These are phyloP conservation scores for Prunella vulgaris DNA, from an alignment of 257 asterid genomes.

Conservation along the genomic window DNA sequence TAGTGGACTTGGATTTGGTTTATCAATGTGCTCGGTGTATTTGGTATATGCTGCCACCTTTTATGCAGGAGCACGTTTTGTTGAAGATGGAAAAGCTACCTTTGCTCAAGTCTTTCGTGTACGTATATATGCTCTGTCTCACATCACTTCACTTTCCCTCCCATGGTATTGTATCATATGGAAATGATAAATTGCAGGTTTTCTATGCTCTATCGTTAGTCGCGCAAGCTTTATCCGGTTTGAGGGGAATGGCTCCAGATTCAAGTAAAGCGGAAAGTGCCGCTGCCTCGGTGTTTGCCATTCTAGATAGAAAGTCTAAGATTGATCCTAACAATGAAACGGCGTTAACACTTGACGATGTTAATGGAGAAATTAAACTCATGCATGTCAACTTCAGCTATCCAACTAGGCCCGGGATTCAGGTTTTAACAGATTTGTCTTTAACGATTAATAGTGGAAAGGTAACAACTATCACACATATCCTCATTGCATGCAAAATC, in stretches of 20 bases:
- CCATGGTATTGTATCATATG: background rate
- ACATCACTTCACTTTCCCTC: background rate
- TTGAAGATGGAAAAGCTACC: slow-evolving; percentile 46
- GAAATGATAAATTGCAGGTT: slow-evolving; percentile 34
- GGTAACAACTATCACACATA: slow-evolving; percentile 28
- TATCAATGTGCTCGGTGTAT: slow-evolving; percentile 33
- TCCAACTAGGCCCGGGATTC: slow-evolving; percentile 57
- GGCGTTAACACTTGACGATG: slow-evolving; percentile 44
- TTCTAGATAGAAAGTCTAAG: slow-evolving; percentile 51
- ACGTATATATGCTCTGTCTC: slow-evolving; percentile 5
- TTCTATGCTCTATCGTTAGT: slow-evolving; percentile 60
- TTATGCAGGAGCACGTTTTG: slow-evolving; percentile 57
- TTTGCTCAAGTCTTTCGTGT: slow-evolving; percentile 54
- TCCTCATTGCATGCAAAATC: no score
- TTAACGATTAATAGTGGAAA: slow-evolving; percentile 44
- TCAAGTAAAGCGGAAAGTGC: slow-evolving; percentile 57
- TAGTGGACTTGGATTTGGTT: slow-evolving; percentile 56
- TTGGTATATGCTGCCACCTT: slow-evolving; percentile 53
- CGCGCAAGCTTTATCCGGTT: slow-evolving; percentile 37
- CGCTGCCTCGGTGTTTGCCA: slow-evolving; percentile 52
- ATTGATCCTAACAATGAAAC: slow-evolving; percentile 56
- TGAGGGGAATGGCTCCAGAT: slow-evolving; percentile 46
- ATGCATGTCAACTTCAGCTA: slow-evolving; percentile 47
- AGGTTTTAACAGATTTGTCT: slow-evolving; percentile 44
- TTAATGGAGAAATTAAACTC: slow-evolving; percentile 52